These are phyloP conservation scores for Globisporangium rhizosaccharum DNA, from an alignment of 352 stramenopile species.

Conservation along the genomic window DNA sequence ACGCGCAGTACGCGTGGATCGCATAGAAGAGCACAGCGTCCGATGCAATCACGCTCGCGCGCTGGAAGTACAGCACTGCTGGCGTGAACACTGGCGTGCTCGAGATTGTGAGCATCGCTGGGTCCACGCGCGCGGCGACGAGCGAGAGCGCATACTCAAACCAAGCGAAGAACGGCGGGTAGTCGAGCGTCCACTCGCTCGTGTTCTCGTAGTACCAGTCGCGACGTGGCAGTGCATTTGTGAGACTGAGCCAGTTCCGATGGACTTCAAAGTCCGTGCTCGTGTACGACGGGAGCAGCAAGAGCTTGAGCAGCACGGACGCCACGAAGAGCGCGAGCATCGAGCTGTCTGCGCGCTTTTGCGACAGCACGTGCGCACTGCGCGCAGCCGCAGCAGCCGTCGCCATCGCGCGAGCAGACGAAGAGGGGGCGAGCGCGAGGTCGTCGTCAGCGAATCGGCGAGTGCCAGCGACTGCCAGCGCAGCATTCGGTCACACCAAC, in stretches of 20 bases:
- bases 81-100: conserved; percentile 47
- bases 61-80: conserved; percentile 87
- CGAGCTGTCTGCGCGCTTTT: conserved; percentile 28
- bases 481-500: too few species aligned
- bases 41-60: conserved; percentile 88
- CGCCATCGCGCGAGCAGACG: background rate
- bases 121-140: conserved; percentile 49
- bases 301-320: conserved; percentile 73
- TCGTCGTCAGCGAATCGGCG: too few species aligned
- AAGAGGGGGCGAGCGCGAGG: background rate
- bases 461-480: background rate
- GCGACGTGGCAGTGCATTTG: conserved; percentile 73
- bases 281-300: conserved; percentile 91
- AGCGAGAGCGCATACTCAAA: conserved; percentile 92
- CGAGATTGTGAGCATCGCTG: conserved; percentile 61
- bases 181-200: conserved; percentile 98
- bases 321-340: conserved; percentile 43
- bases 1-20: conserved; percentile 67
- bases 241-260: conserved; percentile 98
- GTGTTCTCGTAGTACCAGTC: conserved; percentile 95
- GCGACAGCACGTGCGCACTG: conserved; percentile 5
- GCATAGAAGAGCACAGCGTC: conserved; percentile 89
- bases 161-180: conserved; percentile 96
- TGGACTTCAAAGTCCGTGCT: conserved; percentile 99
- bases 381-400: background rate